phyloP scores from a whole-genome alignment of 441 rosid genomes.

The Corymbia citriodora region DNA sequence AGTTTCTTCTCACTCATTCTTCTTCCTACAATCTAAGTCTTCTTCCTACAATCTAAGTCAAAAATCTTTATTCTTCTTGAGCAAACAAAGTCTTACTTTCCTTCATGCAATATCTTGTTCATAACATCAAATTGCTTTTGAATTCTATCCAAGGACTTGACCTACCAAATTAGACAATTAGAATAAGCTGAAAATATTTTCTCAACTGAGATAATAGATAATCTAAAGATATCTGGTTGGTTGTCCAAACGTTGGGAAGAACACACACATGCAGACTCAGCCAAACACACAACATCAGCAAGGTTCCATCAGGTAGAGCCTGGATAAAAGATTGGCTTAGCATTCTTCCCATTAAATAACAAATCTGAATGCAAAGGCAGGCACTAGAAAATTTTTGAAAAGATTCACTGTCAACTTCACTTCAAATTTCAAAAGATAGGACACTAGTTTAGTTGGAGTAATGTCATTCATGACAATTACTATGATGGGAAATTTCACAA shows the following conservation, averaged over 20 bases:
- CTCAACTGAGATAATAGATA: neutral
- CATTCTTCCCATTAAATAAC: neutral
- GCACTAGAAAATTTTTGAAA: neutral
- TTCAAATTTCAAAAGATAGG: neutral
- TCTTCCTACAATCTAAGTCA: neutral
- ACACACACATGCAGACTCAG: neutral
- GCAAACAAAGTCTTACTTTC: neutral
- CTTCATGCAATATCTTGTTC: neutral
- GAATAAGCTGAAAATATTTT: neutral
- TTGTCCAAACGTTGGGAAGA: neutral
- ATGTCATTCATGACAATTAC: neutral
- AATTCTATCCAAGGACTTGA: neutral
- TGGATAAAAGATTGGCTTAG: neutral
- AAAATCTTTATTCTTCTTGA: neutral
- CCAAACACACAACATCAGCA: neutral
- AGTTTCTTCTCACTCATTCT: neutral
- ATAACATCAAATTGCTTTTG: neutral
- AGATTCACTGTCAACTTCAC: neutral
- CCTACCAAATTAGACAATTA: neutral
- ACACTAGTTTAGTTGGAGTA: neutral
- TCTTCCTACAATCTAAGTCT: neutral
- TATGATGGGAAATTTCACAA: neutral
- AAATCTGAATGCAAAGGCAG: neutral
- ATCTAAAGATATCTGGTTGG: neutral
- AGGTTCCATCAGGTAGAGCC: neutral